Base-by-base conservation (phyloP, 345 rosid species). In the Hevea brasiliensis region DNA sequence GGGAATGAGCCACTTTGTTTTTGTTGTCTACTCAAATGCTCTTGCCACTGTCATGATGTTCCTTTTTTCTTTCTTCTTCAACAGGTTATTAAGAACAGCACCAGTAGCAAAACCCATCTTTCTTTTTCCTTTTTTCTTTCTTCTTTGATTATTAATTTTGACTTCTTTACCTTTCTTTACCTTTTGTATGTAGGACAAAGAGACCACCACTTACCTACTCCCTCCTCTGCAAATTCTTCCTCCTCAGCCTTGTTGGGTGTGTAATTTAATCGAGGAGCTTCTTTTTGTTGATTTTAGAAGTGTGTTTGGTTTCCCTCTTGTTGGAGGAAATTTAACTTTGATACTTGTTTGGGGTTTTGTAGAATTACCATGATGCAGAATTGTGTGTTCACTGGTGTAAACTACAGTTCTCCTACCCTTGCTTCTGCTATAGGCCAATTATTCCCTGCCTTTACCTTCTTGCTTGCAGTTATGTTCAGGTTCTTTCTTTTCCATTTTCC, bases 381-480 rank as follows among this genome's bases (percentile, higher is more conserved):
- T 64, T 86, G 83, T 50, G 74, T 84, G 9, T 77, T 68, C 68
- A 81, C 89, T 20, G 90, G 88, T 51, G 53, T 88, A 57, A 79
- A 70, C 80, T 86, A 80, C 75, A 83, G 87, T 68, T 84, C 90
- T 65, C 92, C 89, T 7, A 83, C 89, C 13, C 88, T 88, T 70
- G 87, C 61, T 44, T 85, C 89, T 72, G 86, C 90, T 56, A 74
- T 83, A 35, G 42, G 45, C 74, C 86, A 86, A 71, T 72, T 86
- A 50, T 17, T 83, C 55, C 90, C 90, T 15, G 86, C 89, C 72
- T 81, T 85, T 65, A 88, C 89, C 69, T 88, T 88, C 76, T 63
- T 83, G 77, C 84, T 86, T n/a, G 90, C 92, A 69, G 85, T 82
- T 41, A 61, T 82, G 78, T 88, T 85, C 86, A 82, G 90, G 92